phyloP scores from a whole-genome alignment of 1,284 basidiomycete species.

The Sparassis latifolia region DNA sequence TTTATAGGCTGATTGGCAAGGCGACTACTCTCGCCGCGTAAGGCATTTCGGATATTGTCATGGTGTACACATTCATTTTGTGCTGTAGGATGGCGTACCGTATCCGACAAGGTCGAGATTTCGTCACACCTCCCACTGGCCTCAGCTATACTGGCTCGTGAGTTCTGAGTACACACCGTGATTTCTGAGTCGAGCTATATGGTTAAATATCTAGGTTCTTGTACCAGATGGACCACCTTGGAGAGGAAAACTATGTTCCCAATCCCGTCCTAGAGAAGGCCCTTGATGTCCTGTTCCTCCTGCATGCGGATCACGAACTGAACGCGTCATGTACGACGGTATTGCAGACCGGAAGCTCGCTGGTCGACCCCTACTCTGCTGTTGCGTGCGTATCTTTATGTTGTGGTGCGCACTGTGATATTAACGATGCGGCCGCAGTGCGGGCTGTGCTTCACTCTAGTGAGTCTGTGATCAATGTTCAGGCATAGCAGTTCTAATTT shows the following conservation, averaged over 20 bases:
- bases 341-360: constrained; percentile 78
- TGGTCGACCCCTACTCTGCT: constrained; percentile 84
- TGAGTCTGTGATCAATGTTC: constrained; percentile 30
- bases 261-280: constrained; percentile 82
- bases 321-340: constrained; percentile 83
- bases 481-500: not conserved
- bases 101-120: constrained; percentile 80
- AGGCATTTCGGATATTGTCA: constrained; percentile 19
- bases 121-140: constrained; percentile 79
- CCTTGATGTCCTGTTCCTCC: constrained; percentile 77
- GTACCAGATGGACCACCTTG: constrained; percentile 82
- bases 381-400: constrained; percentile 46
- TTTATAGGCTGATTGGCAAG: constrained; percentile 82
- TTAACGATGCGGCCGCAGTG: constrained; percentile 30
- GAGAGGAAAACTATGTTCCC: constrained; percentile 66
- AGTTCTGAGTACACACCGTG: constrained; percentile 21
- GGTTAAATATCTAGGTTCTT: constrained; percentile 51
- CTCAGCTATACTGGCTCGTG: constrained; percentile 80
- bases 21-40: constrained; percentile 81
- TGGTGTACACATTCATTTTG: not conserved
- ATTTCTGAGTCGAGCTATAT: not conserved
- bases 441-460: constrained; percentile 82
- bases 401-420: not conserved
- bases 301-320: constrained; percentile 86
- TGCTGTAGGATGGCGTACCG: constrained; percentile 76